Percentiles rank a stretch among this genome's conserved stretches.
These are phyloP conservation scores for Colletotrichum sp. DNA, from an alignment of 2,329 filamentous ascomycete genomes.

Conservation along the genomic window DNA sequence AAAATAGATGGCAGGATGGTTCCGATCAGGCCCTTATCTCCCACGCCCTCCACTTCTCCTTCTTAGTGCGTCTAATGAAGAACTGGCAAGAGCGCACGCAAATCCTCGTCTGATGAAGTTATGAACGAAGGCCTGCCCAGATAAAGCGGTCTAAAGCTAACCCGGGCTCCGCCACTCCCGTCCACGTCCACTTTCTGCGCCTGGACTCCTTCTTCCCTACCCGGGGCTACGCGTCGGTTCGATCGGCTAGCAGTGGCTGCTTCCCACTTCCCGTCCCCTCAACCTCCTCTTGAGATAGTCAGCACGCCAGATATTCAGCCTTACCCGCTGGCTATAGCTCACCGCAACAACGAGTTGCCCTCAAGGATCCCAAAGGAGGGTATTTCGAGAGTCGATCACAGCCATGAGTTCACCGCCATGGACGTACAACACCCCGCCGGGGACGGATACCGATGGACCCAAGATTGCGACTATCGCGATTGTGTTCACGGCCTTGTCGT, in stretches of 20 bases:
- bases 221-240: background rate
- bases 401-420: slow-evolving; percentile 26
- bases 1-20: too few relatives aligned
- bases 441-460: slow-evolving; percentile 35
- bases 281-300: background rate
- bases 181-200: background rate
- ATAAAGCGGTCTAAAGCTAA: slow-evolving; percentile 5
- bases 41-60: background rate
- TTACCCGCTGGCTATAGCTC: background rate
- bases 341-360: background rate
- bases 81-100: background rate
- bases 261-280: background rate
- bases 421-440: slow-evolving; percentile 39
- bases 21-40: too few relatives aligned
- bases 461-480: slow-evolving; percentile 34
- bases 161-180: slow-evolving; percentile 1
- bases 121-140: background rate
- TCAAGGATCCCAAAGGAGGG: background rate
- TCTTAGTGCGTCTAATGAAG: background rate
- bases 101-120: background rate
- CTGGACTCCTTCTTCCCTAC: background rate
- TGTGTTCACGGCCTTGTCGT: slow-evolving; percentile 33
- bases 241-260: background rate
- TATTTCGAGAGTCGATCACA: background rate
- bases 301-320: background rate